Base-by-base conservation (phyloP, 257 asterid species). In the Solanum pimpinellifolium region DNA sequence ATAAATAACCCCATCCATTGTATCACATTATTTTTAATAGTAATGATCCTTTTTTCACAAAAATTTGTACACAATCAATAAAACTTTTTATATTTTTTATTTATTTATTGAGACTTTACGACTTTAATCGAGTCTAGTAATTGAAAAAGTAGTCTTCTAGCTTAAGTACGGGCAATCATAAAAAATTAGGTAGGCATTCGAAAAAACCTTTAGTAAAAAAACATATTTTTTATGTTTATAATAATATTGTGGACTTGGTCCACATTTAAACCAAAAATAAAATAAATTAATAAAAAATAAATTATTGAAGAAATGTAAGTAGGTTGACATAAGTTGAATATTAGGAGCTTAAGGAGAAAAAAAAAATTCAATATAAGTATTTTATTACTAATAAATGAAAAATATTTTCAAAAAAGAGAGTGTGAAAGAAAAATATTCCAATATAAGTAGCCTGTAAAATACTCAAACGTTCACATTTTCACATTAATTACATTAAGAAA, bases 1-100 rank as follows among this genome's bases (percentile, higher is more conserved):
- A 23, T 6, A 23, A 0, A 1, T 3, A 23, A 23, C 8, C 1
- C 5, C 7, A 23, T 60, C 0, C 1, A 23, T 10, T 11, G 13
- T 9, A 9, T n/a, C 6, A 4, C 27, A 2, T 60, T 1, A 2
- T 60, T 60, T 60, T 60, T 1, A 7, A 21, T 21, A 15, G 29
- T 60, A 23, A 60, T 10, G 31, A 23, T 62, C 7, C 7, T 62
- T 62, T 23, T 15, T 62, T 62, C 70, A 23, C 70, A 62, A 23
- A 62, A 23, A 10, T 4, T 23, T 62, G 21, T 8, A 62, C 29
- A 2, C 31, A 62, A 62, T 62, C 70, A 62, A 23, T 60, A 10
- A 62, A 62, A 4, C 14, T 9, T 23, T 69, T 3, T 14, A 5
- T 13, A 0, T 2, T 27, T 78, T 37, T 37, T 5, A 37, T 6